A percentile compares a stretch with the other conserved stretches of the same genome.
Conservation (phyloP, 768 basidiomycete genomes). For the Amanita pseudoporphyria region DNA sequence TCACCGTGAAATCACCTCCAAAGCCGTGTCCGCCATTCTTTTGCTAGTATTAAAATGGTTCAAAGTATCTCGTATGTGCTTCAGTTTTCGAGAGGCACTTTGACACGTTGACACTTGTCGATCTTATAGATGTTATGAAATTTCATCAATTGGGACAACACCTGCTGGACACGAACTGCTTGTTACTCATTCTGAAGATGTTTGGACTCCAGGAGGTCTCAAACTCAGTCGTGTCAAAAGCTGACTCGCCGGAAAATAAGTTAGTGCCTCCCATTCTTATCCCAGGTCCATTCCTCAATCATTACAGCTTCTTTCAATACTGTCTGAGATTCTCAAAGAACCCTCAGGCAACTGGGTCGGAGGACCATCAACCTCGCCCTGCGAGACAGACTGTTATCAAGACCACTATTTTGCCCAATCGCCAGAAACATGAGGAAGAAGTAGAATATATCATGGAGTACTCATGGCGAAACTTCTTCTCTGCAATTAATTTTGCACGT, state of each 20-base stretch:
- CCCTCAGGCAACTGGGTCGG: conserved; percentile 44
- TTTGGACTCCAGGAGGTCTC: conserved; percentile 94
- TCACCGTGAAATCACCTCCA: conserved; percentile 97
- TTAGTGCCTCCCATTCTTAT: conserved; percentile 18
- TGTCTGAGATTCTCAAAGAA: conserved; percentile 76
- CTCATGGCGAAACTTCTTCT: conserved; percentile 97
- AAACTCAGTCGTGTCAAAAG: conserved; percentile 73
- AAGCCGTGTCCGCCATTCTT: conserved; percentile 93
- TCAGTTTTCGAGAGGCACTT: not conserved
- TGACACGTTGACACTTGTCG: not conserved
- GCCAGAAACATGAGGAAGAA: conserved; percentile 74
- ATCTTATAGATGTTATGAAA: conserved; percentile 81
- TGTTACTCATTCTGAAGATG: conserved; percentile 92
- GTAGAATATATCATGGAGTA: conserved; percentile 89
- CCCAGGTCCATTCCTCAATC: conserved; percentile 1
- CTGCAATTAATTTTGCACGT: conserved; percentile 94
- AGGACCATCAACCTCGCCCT: conserved; percentile 57
- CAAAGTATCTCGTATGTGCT: conserved; percentile 86
- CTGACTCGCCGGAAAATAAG: conserved; percentile 85
- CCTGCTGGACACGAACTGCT: conserved; percentile 89
- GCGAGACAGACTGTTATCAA: conserved; percentile 51
- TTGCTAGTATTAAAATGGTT: conserved; percentile 93
- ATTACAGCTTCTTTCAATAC: conserved; percentile 86
- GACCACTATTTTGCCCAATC: conserved; percentile 55
- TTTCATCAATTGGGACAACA: conserved; percentile 97